Conservation (phyloP, 2,329 filamentous ascomycete genomes). For the Paracoccidioides brasiliensis region DNA sequence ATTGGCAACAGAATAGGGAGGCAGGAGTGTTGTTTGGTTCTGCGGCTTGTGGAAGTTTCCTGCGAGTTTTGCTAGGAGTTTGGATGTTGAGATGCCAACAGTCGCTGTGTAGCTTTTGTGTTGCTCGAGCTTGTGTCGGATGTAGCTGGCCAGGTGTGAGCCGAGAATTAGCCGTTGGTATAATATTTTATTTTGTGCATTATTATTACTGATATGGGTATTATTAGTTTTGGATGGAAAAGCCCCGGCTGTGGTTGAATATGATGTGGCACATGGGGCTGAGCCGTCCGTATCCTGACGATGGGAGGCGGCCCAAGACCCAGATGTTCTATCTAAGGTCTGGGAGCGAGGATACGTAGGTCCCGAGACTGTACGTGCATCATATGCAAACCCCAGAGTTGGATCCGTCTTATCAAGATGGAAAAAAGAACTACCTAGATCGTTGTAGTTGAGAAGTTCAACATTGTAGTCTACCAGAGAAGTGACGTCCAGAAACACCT, state of each 20-base stretch:
- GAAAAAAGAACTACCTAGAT: conserved; percentile 62
- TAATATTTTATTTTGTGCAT: conserved; percentile 15
- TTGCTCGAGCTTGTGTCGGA: conserved; percentile 60
- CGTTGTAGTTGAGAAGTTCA: conserved; percentile 52
- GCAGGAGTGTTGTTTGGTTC: conserved; percentile 71
- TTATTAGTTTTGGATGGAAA: not conserved
- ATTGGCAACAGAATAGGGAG: conserved; percentile 38
- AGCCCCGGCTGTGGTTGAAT: not conserved
- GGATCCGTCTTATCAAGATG: conserved; percentile 60
- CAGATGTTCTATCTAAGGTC: no score
- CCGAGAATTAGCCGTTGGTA: conserved; percentile 57
- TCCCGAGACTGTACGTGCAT: conserved; percentile 56
- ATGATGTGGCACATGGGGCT: conserved; percentile 14
- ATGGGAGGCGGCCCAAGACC: no score
- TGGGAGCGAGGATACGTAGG: conserved; percentile 39
- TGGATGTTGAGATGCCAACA: conserved; percentile 77
- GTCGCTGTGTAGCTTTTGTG: conserved; percentile 76
- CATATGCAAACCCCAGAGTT: conserved; percentile 65
- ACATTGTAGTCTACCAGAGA: conserved; percentile 77
- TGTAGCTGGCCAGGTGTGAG: conserved; percentile 64
- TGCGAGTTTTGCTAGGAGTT: conserved; percentile 71
- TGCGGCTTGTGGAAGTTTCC: conserved; percentile 77
- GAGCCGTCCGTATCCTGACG: not conserved
- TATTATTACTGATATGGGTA: not conserved
- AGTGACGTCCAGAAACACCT: conserved; percentile 66